Evolutionary conservation across 163 green algal genomes (phyloP), one percentile per base, ranked within the genome.

Genomic region (Scenedesmus sp.): DNA sequence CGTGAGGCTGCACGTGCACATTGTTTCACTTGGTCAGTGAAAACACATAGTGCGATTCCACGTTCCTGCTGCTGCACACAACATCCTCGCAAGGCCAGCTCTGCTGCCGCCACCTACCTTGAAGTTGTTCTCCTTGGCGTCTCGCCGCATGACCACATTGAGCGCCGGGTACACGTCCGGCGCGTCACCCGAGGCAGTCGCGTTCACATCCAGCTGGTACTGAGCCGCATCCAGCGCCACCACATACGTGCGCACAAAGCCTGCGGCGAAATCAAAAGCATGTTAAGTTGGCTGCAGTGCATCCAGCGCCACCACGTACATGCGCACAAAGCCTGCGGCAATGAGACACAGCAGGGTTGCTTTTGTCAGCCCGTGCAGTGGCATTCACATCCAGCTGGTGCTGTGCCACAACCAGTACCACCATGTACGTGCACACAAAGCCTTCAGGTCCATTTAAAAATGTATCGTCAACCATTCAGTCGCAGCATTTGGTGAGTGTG

Each of bases 81-180:
- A 26, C 26, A 26, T 26, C 26, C 26, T 26, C 26, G 26, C 26
- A 26, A 26, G 26, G 26, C 26, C 26, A 84, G 10, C 77, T 1
- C 60, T 5, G 52, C 9, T 15, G 57, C 46, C 84, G 20, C 73
- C 26, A 26, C 26, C 26, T 26, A 91, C 87, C 87, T 99, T 99
- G 96, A 99, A 99, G 95, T 99, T 99, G 96, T 99, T 99, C 93
- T 99, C 98, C 95, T 90, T 93, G 26, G 84, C 84, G 52, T 93
- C 90, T n/a, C 90, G 67, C 6, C 90, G 64, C 94, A 99, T 95
- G 46, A 99, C 70, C 64, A 99, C 76, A 91, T 99, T 99, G 95
- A 99, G 99, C 2, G 92, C 95, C 26, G 88, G 83, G 94, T 99
- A 99, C 55, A 98, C 92, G 89, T 99, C 97, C 92, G 96, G 95